Evolutionary conservation across 192 early-diverging fungal genomes (phyloP).

Genomic region (Ambispora gerdemannii): DNA sequence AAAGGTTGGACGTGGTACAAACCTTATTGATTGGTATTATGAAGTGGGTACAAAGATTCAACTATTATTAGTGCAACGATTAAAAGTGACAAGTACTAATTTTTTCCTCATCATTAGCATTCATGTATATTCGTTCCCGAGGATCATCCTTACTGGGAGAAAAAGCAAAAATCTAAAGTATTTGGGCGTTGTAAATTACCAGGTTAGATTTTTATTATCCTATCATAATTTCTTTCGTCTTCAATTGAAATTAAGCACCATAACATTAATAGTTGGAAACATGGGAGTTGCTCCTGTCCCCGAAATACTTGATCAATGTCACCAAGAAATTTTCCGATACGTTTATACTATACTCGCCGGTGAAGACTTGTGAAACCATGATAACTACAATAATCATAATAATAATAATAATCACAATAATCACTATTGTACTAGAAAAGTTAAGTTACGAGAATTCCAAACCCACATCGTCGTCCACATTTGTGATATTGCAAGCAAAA

Average conservation of each 20-base stretch:
- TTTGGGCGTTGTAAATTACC: background rate
- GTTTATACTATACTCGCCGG: background rate
- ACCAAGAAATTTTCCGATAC: background rate
- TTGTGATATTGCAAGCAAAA: no score
- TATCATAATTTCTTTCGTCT: background rate
- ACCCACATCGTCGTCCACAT: no score
- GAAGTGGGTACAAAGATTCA: constrained; percentile 6
- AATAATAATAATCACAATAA: no score
- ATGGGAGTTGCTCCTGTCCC: background rate
- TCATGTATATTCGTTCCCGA: constrained; percentile 36
- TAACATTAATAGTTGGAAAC: background rate
- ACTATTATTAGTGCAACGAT: no score
- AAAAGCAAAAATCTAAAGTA: background rate
- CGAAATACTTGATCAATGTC: background rate
- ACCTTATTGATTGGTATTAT: constrained; percentile 15
- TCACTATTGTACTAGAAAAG: no score
- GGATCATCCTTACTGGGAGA: constrained; percentile 35
- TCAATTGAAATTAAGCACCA: background rate
- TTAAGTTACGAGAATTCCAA: no score
- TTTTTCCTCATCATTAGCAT: constrained; percentile 19
- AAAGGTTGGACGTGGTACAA: constrained; percentile 34
- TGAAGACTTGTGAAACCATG: background rate
- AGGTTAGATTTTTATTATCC: background rate
- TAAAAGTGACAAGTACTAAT: no score
- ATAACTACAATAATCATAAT: background rate